phyloP scores from a whole-genome alignment of 371 early-diverging fungal species.

The Mucor piriformis region DNA sequence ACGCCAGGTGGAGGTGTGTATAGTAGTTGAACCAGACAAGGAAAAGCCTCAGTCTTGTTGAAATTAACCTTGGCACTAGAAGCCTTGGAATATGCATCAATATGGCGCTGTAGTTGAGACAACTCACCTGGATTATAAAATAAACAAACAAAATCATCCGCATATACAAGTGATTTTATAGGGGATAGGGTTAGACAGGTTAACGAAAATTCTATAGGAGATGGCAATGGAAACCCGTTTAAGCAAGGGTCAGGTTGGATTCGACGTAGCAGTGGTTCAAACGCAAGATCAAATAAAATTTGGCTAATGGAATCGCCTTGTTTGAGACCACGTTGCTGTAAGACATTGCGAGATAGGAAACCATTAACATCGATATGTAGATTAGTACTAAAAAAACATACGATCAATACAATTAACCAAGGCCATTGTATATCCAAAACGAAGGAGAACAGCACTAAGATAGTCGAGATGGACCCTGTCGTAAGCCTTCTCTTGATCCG shows the following conservation, averaged over 20 bases:
- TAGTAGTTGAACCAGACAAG: slow-evolving; percentile 14
- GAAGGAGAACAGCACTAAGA: background rate
- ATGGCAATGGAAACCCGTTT: background rate
- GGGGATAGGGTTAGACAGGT: background rate
- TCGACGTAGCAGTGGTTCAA: slow-evolving; percentile 14
- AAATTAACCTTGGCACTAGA: slow-evolving; percentile 29
- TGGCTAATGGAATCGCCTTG: slow-evolving; percentile 26
- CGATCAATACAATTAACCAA: background rate
- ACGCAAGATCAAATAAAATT: slow-evolving; percentile 22
- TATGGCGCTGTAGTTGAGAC: slow-evolving; percentile 2
- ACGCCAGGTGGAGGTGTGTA: background rate
- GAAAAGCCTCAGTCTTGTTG: slow-evolving; percentile 25
- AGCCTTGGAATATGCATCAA: slow-evolving; percentile 10
- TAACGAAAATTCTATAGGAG: background rate
- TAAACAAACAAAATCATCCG: slow-evolving; percentile 24
- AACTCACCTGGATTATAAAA: slow-evolving; percentile 6
- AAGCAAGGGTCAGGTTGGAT: background rate
- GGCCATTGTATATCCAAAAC: slow-evolving; percentile 9
- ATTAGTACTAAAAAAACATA: slow-evolving; percentile 22
- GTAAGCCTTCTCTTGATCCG: slow-evolving; percentile 6
- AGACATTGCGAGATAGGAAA: background rate
- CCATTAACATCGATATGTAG: slow-evolving; percentile 21
- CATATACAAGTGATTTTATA: slow-evolving; percentile 24
- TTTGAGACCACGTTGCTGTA: slow-evolving; percentile 17
- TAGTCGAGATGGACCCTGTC: slow-evolving; percentile 27